These are phyloP conservation scores for Dendrothele bispora DNA, from an alignment of 768 basidiomycete species.

Conservation along the genomic window DNA sequence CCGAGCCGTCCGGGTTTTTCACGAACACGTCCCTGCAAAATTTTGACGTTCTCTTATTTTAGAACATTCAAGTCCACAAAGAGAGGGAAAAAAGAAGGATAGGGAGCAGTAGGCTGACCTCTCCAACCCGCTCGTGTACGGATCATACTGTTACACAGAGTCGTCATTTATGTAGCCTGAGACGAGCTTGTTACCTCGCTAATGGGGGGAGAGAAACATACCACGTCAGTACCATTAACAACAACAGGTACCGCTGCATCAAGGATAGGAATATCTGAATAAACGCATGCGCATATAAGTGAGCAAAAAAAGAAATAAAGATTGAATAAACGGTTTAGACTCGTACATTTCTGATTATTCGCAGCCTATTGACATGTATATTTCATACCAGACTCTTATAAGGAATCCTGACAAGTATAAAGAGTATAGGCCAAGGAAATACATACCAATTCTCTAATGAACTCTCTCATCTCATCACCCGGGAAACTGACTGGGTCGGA, in stretches of 20 bases:
- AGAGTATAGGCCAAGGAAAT: not conserved
- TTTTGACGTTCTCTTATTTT: too few relatives aligned
- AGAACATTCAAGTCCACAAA: not conserved
- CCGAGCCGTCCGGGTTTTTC: constrained; percentile 71
- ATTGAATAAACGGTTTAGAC: constrained; percentile 6
- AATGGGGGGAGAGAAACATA: constrained; percentile 44
- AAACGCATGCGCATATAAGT: too few relatives aligned
- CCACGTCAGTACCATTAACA: constrained; percentile 60
- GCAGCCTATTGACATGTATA: too few relatives aligned
- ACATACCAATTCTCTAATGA: constrained; percentile 59
- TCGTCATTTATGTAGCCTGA: not conserved
- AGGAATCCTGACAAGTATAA: not conserved
- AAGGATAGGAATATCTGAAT: constrained; percentile 69
- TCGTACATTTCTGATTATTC: constrained; percentile 51
- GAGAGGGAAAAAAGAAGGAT: not conserved
- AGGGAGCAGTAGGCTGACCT: constrained; percentile 49
- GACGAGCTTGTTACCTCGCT: too few relatives aligned
- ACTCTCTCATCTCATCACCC: constrained; percentile 48
- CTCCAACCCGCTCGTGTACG: constrained; percentile 62
- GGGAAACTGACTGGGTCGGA: constrained; percentile 66
- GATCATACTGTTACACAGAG: constrained; percentile 51
- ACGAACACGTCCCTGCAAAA: constrained; percentile 63
- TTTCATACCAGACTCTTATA: not conserved
- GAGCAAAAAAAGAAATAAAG: not conserved
- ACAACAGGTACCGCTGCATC: constrained; percentile 62